Conservation (phyloP, 352 stramenopile genomes). For the Phytophthora palmivora region DNA sequence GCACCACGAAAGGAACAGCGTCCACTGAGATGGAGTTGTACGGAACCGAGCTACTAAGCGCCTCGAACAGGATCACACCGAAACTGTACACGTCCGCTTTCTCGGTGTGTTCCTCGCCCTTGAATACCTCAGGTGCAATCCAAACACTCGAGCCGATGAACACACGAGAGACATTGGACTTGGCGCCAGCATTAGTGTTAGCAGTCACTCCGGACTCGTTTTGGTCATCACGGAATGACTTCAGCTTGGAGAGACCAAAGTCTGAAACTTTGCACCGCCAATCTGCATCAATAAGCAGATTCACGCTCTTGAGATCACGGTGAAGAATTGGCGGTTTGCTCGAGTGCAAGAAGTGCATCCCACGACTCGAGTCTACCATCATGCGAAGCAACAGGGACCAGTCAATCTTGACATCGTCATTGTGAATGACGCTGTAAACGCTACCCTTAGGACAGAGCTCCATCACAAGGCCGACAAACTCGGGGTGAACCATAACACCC, state of each 20-base stretch:
- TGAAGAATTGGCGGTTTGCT: slow-evolving; percentile 89
- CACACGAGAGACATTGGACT: slow-evolving; percentile 40
- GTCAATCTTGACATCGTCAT: slow-evolving; percentile 79
- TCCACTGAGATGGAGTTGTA: slow-evolving; percentile 85
- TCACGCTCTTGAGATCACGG: slow-evolving; percentile 91
- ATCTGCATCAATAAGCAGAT: slow-evolving; percentile 89
- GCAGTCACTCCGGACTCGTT: slow-evolving; percentile 35
- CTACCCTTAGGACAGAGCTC: slow-evolving; percentile 88
- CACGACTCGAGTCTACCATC: slow-evolving; percentile 86
- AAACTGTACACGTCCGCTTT: slow-evolving; percentile 92
- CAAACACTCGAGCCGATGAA: slow-evolving; percentile 91
- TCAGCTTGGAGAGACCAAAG: slow-evolving; percentile 89
- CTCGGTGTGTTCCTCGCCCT: slow-evolving; percentile 85
- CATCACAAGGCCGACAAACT: slow-evolving; percentile 90
- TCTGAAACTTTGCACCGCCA: slow-evolving; percentile 92
- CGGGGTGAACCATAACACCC: slow-evolving; percentile 88
- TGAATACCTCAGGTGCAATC: slow-evolving; percentile 92
- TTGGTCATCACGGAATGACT: slow-evolving; percentile 72
- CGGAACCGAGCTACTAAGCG: slow-evolving; percentile 63
- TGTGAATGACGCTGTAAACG: slow-evolving; percentile 86
- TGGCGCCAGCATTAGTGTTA: slow-evolving; percentile 7
- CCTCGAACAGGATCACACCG: slow-evolving; percentile 84
- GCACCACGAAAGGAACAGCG: slow-evolving; percentile 82
- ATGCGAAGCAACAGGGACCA: slow-evolving; percentile 89
- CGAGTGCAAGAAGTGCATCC: slow-evolving; percentile 93